phyloP scores from a whole-genome alignment of 2,329 filamentous ascomycete genomes.

The Sporothrix sp. region DNA sequence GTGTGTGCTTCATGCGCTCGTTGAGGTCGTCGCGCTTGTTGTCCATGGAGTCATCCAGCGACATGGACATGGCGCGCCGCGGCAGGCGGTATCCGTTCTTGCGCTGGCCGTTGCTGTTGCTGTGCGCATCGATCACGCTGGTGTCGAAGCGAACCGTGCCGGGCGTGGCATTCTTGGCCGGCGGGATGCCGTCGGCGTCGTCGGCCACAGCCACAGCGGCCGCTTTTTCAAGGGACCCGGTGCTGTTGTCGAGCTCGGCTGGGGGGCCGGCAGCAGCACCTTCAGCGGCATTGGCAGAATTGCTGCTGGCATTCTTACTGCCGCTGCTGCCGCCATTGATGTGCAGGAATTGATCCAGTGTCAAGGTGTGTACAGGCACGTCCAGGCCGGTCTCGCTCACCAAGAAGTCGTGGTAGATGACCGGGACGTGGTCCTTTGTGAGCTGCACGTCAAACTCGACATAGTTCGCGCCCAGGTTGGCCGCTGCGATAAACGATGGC shows the following conservation, averaged over 20 bases:
- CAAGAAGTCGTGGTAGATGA: constrained; percentile 97
- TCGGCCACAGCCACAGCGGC: background rate
- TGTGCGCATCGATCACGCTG: constrained; percentile 18
- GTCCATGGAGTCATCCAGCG: constrained; percentile 27
- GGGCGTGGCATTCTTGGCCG: too few species aligned
- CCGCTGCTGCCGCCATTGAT: constrained; percentile 48
- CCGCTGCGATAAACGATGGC: constrained; percentile 89
- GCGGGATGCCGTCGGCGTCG: background rate
- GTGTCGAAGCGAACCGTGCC: constrained; percentile 10
- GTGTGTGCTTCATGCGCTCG: constrained; percentile 94
- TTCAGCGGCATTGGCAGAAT: background rate
- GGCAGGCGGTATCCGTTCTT: constrained; percentile 19
- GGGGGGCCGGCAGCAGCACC: background rate
- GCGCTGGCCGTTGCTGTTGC: background rate
- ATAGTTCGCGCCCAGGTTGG: constrained; percentile 75
- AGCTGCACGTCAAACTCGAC: constrained; percentile 83
- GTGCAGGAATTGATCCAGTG: constrained; percentile 89
- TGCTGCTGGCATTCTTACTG: constrained; percentile 17
- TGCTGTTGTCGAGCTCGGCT: background rate
- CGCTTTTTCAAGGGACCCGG: background rate
- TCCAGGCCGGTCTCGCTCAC: constrained; percentile 97
- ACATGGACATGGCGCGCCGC: constrained; percentile 47
- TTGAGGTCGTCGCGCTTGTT: constrained; percentile 33
- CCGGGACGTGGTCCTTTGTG: constrained; percentile 96
- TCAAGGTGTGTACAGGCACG: constrained; percentile 89